Conservation (phyloP, 495 filamentous ascomycete species). For the Xylaria intraflava region DNA sequence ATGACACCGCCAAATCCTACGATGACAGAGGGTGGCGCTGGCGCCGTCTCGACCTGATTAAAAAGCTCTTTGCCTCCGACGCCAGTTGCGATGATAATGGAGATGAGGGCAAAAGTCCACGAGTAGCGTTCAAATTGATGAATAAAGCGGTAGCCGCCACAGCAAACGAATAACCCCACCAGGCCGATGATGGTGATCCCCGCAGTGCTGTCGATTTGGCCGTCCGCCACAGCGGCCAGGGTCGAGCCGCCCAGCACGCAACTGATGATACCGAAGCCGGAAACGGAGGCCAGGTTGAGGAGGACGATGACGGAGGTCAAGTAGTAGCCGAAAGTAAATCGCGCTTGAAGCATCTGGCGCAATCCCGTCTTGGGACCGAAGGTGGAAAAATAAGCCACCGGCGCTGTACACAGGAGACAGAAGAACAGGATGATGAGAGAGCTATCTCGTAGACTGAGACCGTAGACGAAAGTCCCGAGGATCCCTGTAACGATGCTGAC, state of each 20-base stretch:
- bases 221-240: slow-evolving; percentile 34
- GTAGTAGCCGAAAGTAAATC: slow-evolving; percentile 44
- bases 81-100: slow-evolving; percentile 40
- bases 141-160: slow-evolving; percentile 45
- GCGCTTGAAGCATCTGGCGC: slow-evolving; percentile 44
- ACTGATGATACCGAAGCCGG: slow-evolving; percentile 32
- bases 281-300: slow-evolving; percentile 37
- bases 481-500: slow-evolving; percentile 47
- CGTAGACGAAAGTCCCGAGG: slow-evolving; percentile 42
- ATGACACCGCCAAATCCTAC: slow-evolving; percentile 31
- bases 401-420: slow-evolving; percentile 39
- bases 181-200: slow-evolving; percentile 43
- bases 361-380: slow-evolving; percentile 43
- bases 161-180: slow-evolving; percentile 35
- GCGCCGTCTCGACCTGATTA: slow-evolving; percentile 18
- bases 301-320: slow-evolving; percentile 29
- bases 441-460: slow-evolving; percentile 42
- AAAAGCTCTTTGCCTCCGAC: slow-evolving; percentile 37
- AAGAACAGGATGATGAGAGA: slow-evolving; percentile 51
- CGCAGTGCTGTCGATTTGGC: slow-evolving; percentile 33
- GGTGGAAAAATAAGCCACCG: slow-evolving; percentile 46
- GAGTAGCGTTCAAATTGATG: slow-evolving; percentile 46
- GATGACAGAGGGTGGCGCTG: slow-evolving; percentile 17
- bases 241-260: slow-evolving; percentile 31
- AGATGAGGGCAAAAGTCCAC: slow-evolving; percentile 45